Conservation (phyloP, 805 yeast species). For the Millerago galiae region DNA sequence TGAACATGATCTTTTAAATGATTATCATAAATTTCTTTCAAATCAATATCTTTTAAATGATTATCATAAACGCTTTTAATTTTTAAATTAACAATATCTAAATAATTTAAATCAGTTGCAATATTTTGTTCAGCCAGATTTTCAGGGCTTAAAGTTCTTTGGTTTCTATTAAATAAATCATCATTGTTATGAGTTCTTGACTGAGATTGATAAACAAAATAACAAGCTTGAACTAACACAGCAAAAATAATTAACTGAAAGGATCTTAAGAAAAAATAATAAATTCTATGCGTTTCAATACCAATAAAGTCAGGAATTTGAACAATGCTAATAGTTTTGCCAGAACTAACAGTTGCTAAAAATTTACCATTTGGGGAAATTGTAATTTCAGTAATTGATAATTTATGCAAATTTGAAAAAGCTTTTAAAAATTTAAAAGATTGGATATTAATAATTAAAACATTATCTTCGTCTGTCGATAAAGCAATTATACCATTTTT, state of each 20-base stretch:
- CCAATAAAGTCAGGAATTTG: conserved; percentile 47
- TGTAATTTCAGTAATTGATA: conserved; percentile 66
- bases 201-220: conserved; percentile 13
- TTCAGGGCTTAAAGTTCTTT: conserved; percentile 10
- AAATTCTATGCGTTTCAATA: conserved; percentile 21
- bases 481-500: conserved; percentile 33
- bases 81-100: conserved; percentile 4
- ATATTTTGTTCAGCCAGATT: background rate
- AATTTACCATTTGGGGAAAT: conserved; percentile 65
- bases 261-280: conserved; percentile 18
- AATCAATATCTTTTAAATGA: conserved; percentile 2
- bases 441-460: conserved; percentile 37
- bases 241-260: conserved; percentile 12
- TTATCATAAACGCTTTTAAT: conserved; percentile 3
- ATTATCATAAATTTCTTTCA: conserved; percentile 1
- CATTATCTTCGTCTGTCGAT: conserved; percentile 52
- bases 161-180: conserved; percentile 21
- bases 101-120: conserved; percentile 1
- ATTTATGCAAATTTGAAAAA: conserved; percentile 51
- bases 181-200: conserved; percentile 11
- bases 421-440: conserved; percentile 48
- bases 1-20: conserved; percentile 1
- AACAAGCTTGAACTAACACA: conserved; percentile 8
- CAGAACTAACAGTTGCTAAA: conserved; percentile 72
- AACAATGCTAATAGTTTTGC: conserved; percentile 61